Evolutionary conservation across 148 eudicot species (phyloP).

Genomic region (Salicornia ramosissima): DNA sequence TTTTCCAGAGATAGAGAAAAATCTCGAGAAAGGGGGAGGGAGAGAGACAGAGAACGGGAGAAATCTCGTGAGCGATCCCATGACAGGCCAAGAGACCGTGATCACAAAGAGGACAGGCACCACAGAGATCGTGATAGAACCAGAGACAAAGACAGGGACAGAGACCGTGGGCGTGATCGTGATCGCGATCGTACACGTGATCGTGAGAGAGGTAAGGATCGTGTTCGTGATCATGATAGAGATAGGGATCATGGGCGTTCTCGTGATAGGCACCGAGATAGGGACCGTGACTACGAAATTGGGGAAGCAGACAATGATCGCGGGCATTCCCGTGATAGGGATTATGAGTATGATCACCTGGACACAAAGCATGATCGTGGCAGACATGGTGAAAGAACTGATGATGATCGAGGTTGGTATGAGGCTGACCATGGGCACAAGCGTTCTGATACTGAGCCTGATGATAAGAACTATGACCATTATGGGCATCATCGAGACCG

Average conservation of each 20-base stretch:
- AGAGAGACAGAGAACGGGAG: conserved; percentile 61
- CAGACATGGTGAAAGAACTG: conserved; percentile 50
- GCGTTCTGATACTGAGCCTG: conserved; percentile 34
- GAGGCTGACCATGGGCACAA: conserved; percentile 51
- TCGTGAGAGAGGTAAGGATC: conserved; percentile 48
- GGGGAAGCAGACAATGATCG: conserved; percentile 53
- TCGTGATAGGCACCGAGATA: conserved; percentile 53
- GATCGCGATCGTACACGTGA: conserved; percentile 55
- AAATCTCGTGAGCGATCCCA: conserved; percentile 82
- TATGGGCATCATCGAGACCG: conserved; percentile 42
- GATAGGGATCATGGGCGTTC: conserved; percentile 50
- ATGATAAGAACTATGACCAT: conserved; percentile 41
- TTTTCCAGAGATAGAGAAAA: conserved; percentile 77
- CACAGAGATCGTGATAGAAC: conserved; percentile 87
- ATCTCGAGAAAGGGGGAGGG: conserved; percentile 86
- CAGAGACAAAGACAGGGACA: conserved; percentile 56
- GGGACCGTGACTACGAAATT: conserved; percentile 51
- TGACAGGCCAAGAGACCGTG: conserved; percentile 85
- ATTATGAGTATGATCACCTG: conserved; percentile 55
- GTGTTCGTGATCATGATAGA: conserved; percentile 49
- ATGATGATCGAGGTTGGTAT: conserved; percentile 53
- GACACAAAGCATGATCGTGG: conserved; percentile 63
- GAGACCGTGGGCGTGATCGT: conserved; percentile 56
- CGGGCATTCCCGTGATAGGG: conserved; percentile 79
- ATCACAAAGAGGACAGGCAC: conserved; percentile 79